Evolutionary conservation across 257 asterid genomes (phyloP), one percentile per base, ranked within the genome.

Genomic region (Plantago major): DNA sequence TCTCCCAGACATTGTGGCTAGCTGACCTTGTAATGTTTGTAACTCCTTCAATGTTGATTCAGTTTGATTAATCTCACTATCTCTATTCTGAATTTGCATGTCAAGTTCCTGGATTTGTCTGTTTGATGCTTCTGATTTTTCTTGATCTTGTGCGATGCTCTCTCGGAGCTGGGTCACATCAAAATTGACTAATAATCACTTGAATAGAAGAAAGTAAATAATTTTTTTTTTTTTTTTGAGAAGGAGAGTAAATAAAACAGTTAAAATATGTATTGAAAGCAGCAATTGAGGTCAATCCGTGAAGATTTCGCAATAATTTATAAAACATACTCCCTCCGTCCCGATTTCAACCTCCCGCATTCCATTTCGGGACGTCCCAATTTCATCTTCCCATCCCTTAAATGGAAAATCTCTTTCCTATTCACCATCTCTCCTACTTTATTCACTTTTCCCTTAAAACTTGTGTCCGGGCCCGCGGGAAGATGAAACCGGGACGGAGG

Each of bases 71-170:
- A 89, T 87, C 78, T 89, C 90, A 68, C 68, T 70, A 63, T 83
- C 91, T 58, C 87, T 58, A 71, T 54, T 71, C 71, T 82, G 81
- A 66, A 93, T 79, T 73, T 87, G 86, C 43, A 57, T 52, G 63
- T 89, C 95, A 70, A 87, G 79, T 82, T 84, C 94, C 75, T 78
- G 80, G 72, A 83, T 85, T 78, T 93, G 96, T 69, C 55, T 58
- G 67, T 82, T 87, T 58, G 85, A 67, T 38, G 73, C 61, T 76
- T 87, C 88, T 46, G 93, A 71, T 67, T 78, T 89, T 73, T 83
- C 91, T 81, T 80, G 87, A 76, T 93, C 95, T 56, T 81, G 90
- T 62, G 71, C 77, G 61, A 93, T 93, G 84, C 85, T 81, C 75
- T 85, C 91, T 73, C 96, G 74, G 47, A 93, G 84, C 99, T 93